Evolutionary conservation across 768 basidiomycete genomes (phyloP), one percentile per base, ranked within the genome.

Genomic region (Auriculariales sp.): DNA sequence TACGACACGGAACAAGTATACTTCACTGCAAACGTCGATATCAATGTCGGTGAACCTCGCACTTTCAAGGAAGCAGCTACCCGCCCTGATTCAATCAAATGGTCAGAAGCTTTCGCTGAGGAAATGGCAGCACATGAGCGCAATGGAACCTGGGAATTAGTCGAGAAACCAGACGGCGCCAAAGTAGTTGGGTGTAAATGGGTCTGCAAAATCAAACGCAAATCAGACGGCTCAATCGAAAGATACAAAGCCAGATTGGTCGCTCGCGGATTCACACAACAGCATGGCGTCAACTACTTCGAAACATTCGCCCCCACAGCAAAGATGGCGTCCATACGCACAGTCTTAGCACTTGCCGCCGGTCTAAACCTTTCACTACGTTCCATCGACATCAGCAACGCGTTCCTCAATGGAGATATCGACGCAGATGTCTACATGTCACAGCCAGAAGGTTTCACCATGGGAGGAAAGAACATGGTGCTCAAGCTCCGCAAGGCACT

Each of bases 221-320:
- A 63, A 42, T 46, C 47, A 11, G 31, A 58, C 27, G 61, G 64
- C 15, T 36, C 46, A 4, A 50, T 63, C 30, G 42, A 51, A 4
- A 49, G 56, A 9, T 59, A 60, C 55, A 68, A 69, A 51, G 64
- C 61, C 14, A 30, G 64, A 19, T 54, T 67, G 28, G 63, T 66
- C 9, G 65, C 65, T 1, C 56, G 62, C 44, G 68, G 68, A 0
- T 68, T 57, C 54, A 51, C 59, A 2, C 68, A 69, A 50, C 48
- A 61, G 5, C 55, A 51, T 12, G 62, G 66, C 4, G 30, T 55
- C 30, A 57, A 66, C 52, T 67, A 56, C 53, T 44, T 57, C 19
- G 60, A 61, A 12, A 70, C 66, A 0, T 68, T 60, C 45, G 55
- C 64, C 0, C 68, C 68, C 0, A 57, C 65, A 0, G 49, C 49